phyloP scores from a whole-genome alignment of 768 basidiomycete genomes.

The Russula ochroleuca region DNA sequence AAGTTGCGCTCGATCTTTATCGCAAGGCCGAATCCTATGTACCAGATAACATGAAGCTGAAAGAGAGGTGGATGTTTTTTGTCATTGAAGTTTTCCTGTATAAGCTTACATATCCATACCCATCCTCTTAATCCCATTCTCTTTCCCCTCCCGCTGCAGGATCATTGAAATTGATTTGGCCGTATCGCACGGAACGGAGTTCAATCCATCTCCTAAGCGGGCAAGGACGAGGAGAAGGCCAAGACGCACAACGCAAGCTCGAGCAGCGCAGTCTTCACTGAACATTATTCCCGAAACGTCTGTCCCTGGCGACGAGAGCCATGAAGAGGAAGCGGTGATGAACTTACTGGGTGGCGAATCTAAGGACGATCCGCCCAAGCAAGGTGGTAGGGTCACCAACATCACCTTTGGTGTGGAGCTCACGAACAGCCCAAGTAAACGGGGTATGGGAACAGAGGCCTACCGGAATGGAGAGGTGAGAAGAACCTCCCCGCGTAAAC shows the following conservation, averaged over 20 bases:
- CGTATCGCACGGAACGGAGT: slow-evolving; percentile 56
- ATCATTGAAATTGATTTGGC: slow-evolving; percentile 83
- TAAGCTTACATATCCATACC: slow-evolving; percentile 19
- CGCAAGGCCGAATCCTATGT: slow-evolving; percentile 78
- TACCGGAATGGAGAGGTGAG: slow-evolving; percentile 20
- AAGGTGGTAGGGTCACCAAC: slow-evolving; percentile 23
- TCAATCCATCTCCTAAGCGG: slow-evolving; percentile 57
- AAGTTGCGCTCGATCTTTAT: slow-evolving; percentile 75
- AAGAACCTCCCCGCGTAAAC: slow-evolving; percentile 37
- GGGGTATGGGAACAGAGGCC: background rate
- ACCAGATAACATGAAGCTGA: slow-evolving; percentile 80
- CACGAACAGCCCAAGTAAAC: slow-evolving; percentile 27
- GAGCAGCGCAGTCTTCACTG: slow-evolving; percentile 10
- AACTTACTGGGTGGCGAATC: slow-evolving; percentile 21
- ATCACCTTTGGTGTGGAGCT: slow-evolving; percentile 21
- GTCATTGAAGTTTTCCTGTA: slow-evolving; percentile 60
- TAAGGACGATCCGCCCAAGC: slow-evolving; percentile 14
- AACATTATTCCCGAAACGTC: slow-evolving; percentile 24
- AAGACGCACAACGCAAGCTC: slow-evolving; percentile 20
- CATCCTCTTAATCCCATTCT: slow-evolving; percentile 31
- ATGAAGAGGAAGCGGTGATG: slow-evolving; percentile 29
- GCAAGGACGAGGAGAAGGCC: slow-evolving; percentile 36
- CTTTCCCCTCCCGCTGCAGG: slow-evolving; percentile 39
- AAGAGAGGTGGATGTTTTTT: slow-evolving; percentile 83
- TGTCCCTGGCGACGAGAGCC: slow-evolving; percentile 23